phyloP scores from a whole-genome alignment of 1,139 yeast species.

The Candida smagusa region DNA sequence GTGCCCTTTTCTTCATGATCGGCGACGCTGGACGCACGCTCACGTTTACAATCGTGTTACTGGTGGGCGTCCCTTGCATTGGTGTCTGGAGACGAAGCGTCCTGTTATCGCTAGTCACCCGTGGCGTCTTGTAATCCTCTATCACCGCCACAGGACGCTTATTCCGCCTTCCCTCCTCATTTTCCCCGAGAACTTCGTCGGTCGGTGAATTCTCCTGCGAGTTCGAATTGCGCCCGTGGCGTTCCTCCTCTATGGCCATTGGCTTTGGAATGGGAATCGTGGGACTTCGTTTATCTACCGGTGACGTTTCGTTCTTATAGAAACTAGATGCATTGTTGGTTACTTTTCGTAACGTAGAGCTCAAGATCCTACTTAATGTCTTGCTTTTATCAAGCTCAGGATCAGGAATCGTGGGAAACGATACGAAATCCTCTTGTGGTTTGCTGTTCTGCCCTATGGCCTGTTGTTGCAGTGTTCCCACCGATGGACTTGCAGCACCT shows the following conservation, averaged over 20 bases:
- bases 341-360: constrained; percentile 43
- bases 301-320: constrained; percentile 16
- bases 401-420: constrained; percentile 46
- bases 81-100: constrained; percentile 27
- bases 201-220: background rate
- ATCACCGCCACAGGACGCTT: constrained; percentile 2
- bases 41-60: constrained; percentile 22
- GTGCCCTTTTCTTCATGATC: constrained; percentile 1
- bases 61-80: constrained; percentile 15
- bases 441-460: constrained; percentile 18
- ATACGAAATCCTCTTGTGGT: constrained; percentile 30
- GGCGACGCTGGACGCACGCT: background rate
- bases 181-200: background rate
- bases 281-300: background rate
- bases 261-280: background rate
- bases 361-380: constrained; percentile 32
- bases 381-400: constrained; percentile 35
- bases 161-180: background rate
- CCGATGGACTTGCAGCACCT: background rate
- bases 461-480: constrained; percentile 3
- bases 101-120: constrained; percentile 33
- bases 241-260: background rate
- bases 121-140: constrained; percentile 14
- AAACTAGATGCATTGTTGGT: constrained; percentile 43
- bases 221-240: background rate